Evolutionary conservation across 2,329 filamentous ascomycete species (phyloP).

Genomic region (Zymoseptoria pseudotritici): DNA sequence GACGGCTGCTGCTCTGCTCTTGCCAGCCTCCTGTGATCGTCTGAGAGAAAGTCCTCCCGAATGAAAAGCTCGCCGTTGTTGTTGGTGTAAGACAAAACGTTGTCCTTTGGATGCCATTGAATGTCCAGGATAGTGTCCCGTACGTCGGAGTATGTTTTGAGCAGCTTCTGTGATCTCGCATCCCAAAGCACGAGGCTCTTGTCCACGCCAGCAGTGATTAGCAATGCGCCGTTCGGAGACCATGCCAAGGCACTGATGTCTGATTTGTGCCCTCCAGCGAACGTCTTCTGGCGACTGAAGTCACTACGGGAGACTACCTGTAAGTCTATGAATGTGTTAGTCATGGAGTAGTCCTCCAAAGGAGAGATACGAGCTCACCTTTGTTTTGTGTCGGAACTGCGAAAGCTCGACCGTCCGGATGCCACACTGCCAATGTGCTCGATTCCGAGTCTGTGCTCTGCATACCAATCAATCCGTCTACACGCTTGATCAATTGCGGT

Average conservation of each 20-base stretch:
- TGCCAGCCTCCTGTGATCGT: slow-evolving; percentile 43
- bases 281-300: slow-evolving; percentile 78
- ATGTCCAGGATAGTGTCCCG: slow-evolving; percentile 72
- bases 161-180: slow-evolving; percentile 72
- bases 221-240: slow-evolving; percentile 88
- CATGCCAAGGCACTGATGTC: slow-evolving; percentile 83
- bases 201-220: slow-evolving; percentile 56
- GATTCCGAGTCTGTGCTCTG: slow-evolving; percentile 70
- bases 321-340: slow-evolving; percentile 47
- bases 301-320: slow-evolving; percentile 82
- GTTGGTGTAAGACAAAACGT: slow-evolving; percentile 85
- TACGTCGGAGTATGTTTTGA: slow-evolving; percentile 67
- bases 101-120: slow-evolving; percentile 83
- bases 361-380: slow-evolving; percentile 15
- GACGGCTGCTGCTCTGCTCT: slow-evolving; percentile 59
- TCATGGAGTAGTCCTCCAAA: not conserved
- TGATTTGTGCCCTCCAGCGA: slow-evolving; percentile 70
- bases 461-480: slow-evolving; percentile 77
- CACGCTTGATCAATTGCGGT: slow-evolving; percentile 71
- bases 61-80: slow-evolving; percentile 92
- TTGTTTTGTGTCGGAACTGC: slow-evolving; percentile 73
- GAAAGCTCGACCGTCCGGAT: slow-evolving; percentile 89
- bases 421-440: slow-evolving; percentile 74
- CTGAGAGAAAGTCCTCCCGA: slow-evolving; percentile 58
- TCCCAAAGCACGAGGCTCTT: slow-evolving; percentile 77